Evolutionary conservation across 305 asterid genomes (phyloP).

Genomic region (Fraxinus latifolia): DNA sequence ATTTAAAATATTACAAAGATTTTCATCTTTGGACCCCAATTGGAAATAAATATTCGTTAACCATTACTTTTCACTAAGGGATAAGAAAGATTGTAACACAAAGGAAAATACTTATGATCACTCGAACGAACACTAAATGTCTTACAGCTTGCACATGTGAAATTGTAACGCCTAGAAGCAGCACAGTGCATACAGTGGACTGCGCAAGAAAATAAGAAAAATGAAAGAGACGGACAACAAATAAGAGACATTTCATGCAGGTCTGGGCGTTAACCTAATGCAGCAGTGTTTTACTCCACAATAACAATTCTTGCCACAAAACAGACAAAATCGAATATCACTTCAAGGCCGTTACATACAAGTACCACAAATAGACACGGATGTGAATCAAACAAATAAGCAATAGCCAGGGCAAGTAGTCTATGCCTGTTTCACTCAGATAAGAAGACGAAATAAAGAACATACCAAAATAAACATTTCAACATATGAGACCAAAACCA

Average conservation of each 20-base stretch:
- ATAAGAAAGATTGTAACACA: not conserved
- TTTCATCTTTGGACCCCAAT: not conserved
- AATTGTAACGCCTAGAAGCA: not conserved
- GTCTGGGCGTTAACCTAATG: not conserved
- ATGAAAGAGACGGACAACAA: not conserved
- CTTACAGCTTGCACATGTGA: not conserved
- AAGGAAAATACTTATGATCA: not conserved
- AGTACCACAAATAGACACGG: not conserved
- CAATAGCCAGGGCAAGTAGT: conserved; percentile 9
- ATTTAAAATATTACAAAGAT: not conserved
- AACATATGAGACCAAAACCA: not conserved
- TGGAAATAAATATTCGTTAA: not conserved
- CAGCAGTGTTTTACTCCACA: not conserved
- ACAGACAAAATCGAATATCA: not conserved
- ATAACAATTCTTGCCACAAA: not conserved
- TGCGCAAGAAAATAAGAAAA: not conserved
- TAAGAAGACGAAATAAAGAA: conserved; percentile 1
- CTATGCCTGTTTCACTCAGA: conserved; percentile 8
- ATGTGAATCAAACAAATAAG: conserved; percentile 13
- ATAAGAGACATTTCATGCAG: not conserved
- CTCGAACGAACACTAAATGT: not conserved
- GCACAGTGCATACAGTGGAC: not conserved
- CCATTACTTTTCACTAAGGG: not conserved
- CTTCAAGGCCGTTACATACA: not conserved
- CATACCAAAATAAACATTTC: not conserved